A percentile compares a stretch with the other conserved stretches of the same genome.
Conservation (phyloP, 768 basidiomycete genomes). For the Pleurotus sapidus region DNA sequence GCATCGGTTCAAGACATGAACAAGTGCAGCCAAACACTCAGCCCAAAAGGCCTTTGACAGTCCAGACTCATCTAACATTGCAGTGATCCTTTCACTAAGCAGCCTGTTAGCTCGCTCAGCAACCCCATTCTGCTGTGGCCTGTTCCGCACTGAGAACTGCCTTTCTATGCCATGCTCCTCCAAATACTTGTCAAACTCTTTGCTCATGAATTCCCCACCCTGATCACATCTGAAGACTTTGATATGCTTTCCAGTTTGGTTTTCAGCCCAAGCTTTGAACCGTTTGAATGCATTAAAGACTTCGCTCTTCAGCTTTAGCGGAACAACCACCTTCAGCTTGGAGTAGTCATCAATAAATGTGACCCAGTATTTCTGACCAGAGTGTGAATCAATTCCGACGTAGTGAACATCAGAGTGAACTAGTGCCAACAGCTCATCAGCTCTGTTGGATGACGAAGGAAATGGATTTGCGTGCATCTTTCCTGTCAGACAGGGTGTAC, state of each 20-base stretch:
- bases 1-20: too few species aligned
- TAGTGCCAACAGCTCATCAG: slow-evolving; percentile 12
- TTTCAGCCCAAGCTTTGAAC: slow-evolving; percentile 25
- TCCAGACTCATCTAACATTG: too few species aligned
- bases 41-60: slow-evolving; percentile 9
- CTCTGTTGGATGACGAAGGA: slow-evolving; percentile 10
- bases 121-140: too few species aligned
- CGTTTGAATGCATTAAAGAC: slow-evolving; percentile 14
- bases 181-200: slow-evolving; percentile 18
- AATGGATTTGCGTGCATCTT: slow-evolving; percentile 17
- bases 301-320: slow-evolving; percentile 18
- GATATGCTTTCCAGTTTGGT: too few species aligned
- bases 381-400: neutral
- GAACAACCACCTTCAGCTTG: neutral
- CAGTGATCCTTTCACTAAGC: too few species aligned
- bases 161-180: slow-evolving; percentile 20
- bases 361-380: neutral
- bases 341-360: too few species aligned
- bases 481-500: slow-evolving; percentile 16
- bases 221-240: slow-evolving; percentile 23
- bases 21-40: too few species aligned
- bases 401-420: slow-evolving; percentile 15
- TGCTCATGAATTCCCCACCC: slow-evolving; percentile 31
- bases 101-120: too few species aligned
- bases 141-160: slow-evolving; percentile 13